Base-by-base conservation (phyloP, 257 asterid genomes). In the Sherardia arvensis region DNA sequence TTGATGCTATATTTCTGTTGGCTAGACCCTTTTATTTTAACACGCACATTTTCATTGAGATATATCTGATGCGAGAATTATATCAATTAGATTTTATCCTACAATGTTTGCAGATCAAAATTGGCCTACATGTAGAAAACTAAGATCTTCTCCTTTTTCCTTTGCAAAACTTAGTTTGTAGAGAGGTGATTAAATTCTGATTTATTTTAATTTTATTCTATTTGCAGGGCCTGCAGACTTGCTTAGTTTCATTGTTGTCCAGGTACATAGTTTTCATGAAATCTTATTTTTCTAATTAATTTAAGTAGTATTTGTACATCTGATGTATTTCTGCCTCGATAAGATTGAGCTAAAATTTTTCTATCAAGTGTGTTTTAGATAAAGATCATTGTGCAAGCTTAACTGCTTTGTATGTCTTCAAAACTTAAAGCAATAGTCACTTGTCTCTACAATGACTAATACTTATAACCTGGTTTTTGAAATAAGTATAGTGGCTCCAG, bases 191-290 rank as follows among this genome's bases (percentile, higher is more conserved):
- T n/a, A 30, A 4, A 61, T 21, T 54, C 62, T 71, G 49, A 67
- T 49, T 76, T 70, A 75, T 66, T 68, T 29, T 56, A 63, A 68
- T 58, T 49, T 53, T 60, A 71, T 71, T 74, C 58, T 69, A n/a
- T 58, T 47, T 77, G 33, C 89, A 92, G 98, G 98, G 98, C 67
- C 60, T 92, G 77, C 98, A 82, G 74, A 88, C 95, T 66, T 92
- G 98, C 80, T 79, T 92, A 66, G 95, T 92, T 63, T 87, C 97
- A 60, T 77, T 92, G 26, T 76, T 92, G 65, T 87, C 97, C 63
- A 87, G 98, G 98, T 92, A 87, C 51, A 83, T 76, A 51, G 26
- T 61, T 18, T 73, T 51, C 34, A 54, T 51, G 62, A 21, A 6
- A 26, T 65, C 11, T 33, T 38, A 38, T 15, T 38, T 38, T 38